Percentiles rank a stretch among this genome's conserved stretches.
Evolutionary conservation across 1,139 yeast genomes (phyloP).

Genomic region (Yamadazyma buinensis): DNA sequence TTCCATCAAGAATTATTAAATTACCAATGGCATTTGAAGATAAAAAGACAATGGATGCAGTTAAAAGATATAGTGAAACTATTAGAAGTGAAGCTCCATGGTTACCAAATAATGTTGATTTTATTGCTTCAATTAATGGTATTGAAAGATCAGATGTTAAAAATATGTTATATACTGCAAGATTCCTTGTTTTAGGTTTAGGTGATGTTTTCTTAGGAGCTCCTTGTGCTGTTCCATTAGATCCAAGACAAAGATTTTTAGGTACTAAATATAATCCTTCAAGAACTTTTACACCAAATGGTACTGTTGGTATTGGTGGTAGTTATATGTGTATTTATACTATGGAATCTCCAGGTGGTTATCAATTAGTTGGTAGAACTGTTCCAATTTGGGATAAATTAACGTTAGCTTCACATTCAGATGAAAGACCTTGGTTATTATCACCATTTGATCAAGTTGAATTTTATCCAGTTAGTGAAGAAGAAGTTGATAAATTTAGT

Average conservation of each 20-base stretch:
- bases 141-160: slow-evolving; percentile 71
- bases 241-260: slow-evolving; percentile 88
- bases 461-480: slow-evolving; percentile 87
- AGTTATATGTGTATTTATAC: slow-evolving; percentile 98
- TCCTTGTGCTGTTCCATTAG: slow-evolving; percentile 97
- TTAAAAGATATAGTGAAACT: slow-evolving; percentile 86
- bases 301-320: slow-evolving; percentile 97
- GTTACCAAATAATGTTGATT: slow-evolving; percentile 96
- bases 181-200: slow-evolving; percentile 87
- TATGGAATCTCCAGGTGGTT: slow-evolving; percentile 98
- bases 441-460: slow-evolving; percentile 92
- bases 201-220: slow-evolving; percentile 98
- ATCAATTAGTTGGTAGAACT: slow-evolving; percentile 93
- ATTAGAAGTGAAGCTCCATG: slow-evolving; percentile 93
- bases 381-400: slow-evolving; percentile 97
- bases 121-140: slow-evolving; percentile 84
- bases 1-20: slow-evolving; percentile 74
- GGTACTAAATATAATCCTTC: slow-evolving; percentile 97
- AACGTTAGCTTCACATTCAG: slow-evolving; percentile 64
- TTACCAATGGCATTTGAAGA: slow-evolving; percentile 98
- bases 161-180: slow-evolving; percentile 81
- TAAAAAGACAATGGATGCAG: slow-evolving; percentile 81
- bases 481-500: slow-evolving; percentile 65
- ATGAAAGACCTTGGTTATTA: slow-evolving; percentile 78
- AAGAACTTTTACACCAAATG: slow-evolving; percentile 92